Base-by-base conservation (phyloP, 1,284 basidiomycete genomes). In the Gomphus sp. region DNA sequence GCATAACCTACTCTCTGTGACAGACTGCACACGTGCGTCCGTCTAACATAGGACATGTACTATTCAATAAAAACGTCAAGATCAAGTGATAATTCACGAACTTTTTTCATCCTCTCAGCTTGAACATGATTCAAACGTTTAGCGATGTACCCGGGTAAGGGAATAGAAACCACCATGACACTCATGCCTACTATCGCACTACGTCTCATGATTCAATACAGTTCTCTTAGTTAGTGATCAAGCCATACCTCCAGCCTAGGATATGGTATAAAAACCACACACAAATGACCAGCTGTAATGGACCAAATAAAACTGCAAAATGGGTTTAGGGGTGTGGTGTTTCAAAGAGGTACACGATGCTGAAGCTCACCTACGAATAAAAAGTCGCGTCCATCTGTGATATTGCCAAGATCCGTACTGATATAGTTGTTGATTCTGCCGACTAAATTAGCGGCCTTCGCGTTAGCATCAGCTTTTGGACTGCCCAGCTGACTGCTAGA, bases 391-490 rank as follows among this genome's bases (percentile, higher is more conserved):
- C 72, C 72, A 28, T 73, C 73, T 2, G 69, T 69, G 52, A 80
- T 73, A 60, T 78, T 80, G n/a, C 62, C 68, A 57, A 81, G 60
- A 65, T 81, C 79, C 5, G 74, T 76, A 1, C 78, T 79, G 34
- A 78, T 69, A 33, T 79, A 67, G 53, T 84, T 85, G 63, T 85
- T 85, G 64, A 86, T 81, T 64, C 79, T 81, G 2, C 82, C 82
- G 14, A 76, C 74, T 22, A 82, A 63, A 60, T 79, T 79, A 8
- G 66, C 66, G n/a, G 58, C 62, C 49, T 60, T 62, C 36, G 41
- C 43, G 48, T 33, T 48, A 25, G 5, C 8, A 18, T 43, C 36
- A n/a, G 34, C 33, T 2, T 14, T 39, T 25, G 10, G 34, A 53
- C 14, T 16, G 28, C 28, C 48, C 33, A 4, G 12, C 18, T 16